Evolutionary conservation across 345 rosid genomes (phyloP).

Genomic region (Mangifera indica): DNA sequence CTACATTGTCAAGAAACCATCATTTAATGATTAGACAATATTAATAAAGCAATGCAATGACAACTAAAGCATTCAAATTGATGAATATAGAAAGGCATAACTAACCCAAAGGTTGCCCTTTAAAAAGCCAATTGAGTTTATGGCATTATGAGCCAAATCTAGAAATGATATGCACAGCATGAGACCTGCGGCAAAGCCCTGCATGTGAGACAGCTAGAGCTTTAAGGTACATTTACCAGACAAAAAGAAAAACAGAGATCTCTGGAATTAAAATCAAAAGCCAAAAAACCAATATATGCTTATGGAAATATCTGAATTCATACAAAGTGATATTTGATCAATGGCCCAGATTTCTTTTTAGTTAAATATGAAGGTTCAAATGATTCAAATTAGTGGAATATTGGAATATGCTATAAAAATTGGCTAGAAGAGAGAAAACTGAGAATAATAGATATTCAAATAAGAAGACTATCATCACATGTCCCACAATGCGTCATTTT

Average conservation of each 20-base stretch:
- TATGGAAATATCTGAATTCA: not conserved
- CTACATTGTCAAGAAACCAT: conserved; percentile 47
- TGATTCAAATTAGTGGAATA: not conserved
- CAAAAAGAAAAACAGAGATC: not conserved
- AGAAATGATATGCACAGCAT: conserved; percentile 98
- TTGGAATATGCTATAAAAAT: not conserved
- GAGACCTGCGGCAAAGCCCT: conserved; percentile 98
- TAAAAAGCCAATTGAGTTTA: conserved; percentile 91
- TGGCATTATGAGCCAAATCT: conserved; percentile 96
- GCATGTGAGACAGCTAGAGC: conserved; percentile 25
- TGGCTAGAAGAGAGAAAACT: conserved; percentile 5
- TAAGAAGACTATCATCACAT: not conserved
- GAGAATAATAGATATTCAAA: not conserved
- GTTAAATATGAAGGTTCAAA: conserved; percentile 7
- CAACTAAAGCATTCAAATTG: conserved; percentile 8
- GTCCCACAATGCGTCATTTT: conserved; percentile 2
- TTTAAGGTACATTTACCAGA: conserved; percentile 18
- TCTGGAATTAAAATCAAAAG: conserved; percentile 1
- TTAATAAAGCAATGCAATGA: conserved; percentile 5
- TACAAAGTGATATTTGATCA: conserved; percentile 13
- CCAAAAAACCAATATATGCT: not conserved
- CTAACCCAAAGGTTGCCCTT: conserved; percentile 97
- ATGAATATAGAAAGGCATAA: conserved; percentile 23
- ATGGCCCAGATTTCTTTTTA: not conserved
- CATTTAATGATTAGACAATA: conserved; percentile 21